Percentiles rank a stretch among this genome's conserved stretches.
phyloP scores from a whole-genome alignment of 371 early-diverging fungal species.

The Parasitella parasitica region DNA sequence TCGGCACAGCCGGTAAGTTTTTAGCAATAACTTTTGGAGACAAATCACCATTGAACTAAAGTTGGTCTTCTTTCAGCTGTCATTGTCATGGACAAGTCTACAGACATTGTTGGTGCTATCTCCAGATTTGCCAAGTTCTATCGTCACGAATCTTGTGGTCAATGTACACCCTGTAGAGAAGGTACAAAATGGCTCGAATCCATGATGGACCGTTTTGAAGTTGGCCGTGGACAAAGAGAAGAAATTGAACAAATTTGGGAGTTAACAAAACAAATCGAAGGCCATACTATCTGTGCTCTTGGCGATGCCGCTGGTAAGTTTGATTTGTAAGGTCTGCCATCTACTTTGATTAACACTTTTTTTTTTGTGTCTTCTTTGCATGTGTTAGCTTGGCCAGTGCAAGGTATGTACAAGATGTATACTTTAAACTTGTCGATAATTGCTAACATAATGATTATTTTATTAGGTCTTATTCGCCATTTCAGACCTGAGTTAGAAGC shows the following conservation, averaged over 20 bases:
- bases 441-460: not conserved
- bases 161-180: conserved; percentile 98
- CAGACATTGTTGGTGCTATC: conserved; percentile 89
- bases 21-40: not conserved
- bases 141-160: conserved; percentile 96
- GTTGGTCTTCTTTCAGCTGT: conserved; percentile 74
- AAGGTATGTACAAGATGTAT: conserved; percentile 30
- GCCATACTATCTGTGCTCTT: conserved; percentile 97
- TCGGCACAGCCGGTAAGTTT: conserved; percentile 74
- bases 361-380: not conserved
- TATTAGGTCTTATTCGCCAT: conserved; percentile 79
- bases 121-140: conserved; percentile 92
- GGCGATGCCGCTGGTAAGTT: conserved; percentile 87
- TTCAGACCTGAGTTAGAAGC: conserved; percentile 92
- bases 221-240: conserved; percentile 78
- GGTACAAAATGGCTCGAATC: conserved; percentile 93
- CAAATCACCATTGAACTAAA: too few relatives aligned
- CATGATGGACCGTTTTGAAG: conserved; percentile 95
- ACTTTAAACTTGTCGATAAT: not conserved
- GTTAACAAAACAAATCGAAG: conserved; percentile 95
- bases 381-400: conserved; percentile 87
- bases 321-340: not conserved
- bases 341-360: not conserved
- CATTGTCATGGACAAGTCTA: conserved; percentile 97
- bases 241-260: conserved; percentile 90